phyloP scores from a whole-genome alignment of 2,329 filamentous ascomycete species.

The Zymoseptoria tritici region DNA sequence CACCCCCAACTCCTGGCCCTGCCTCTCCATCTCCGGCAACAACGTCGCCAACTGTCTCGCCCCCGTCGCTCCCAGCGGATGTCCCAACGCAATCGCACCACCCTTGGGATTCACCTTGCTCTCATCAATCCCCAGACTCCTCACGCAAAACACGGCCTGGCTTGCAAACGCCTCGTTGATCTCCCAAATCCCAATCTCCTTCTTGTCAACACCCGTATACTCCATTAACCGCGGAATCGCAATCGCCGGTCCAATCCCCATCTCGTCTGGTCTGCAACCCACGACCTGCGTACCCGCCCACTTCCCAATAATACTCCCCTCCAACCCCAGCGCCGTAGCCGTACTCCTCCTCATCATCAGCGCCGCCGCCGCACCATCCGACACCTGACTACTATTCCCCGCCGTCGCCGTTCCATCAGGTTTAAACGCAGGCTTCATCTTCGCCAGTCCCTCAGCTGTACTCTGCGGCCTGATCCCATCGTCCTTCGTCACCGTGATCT shows the following conservation, averaged over 20 bases:
- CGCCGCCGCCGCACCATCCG: constrained; percentile 77
- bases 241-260: constrained; percentile 83
- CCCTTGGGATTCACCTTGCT: constrained; percentile 83
- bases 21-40: constrained; percentile 60
- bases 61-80: constrained; percentile 83
- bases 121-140: constrained; percentile 60
- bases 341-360: constrained; percentile 80
- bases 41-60: constrained; percentile 72
- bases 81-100: constrained; percentile 87
- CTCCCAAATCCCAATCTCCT: constrained; percentile 80
- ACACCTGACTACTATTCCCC: constrained; percentile 78
- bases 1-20: constrained; percentile 67
- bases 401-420: constrained; percentile 70
- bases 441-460: constrained; percentile 61
- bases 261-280: constrained; percentile 81
- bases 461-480: constrained; percentile 71
- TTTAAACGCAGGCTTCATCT: constrained; percentile 80
- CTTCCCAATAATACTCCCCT: constrained; percentile 65
- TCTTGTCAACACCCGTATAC: constrained; percentile 56
- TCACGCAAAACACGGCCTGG: constrained; percentile 61
- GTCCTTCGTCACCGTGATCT: constrained; percentile 64
- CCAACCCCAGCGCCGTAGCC: constrained; percentile 64
- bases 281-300: constrained; percentile 70
- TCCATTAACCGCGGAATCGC: constrained; percentile 77
- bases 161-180: constrained; percentile 76